Evolutionary conservation across 1,139 yeast genomes (phyloP).

Genomic region (Pichia sp.): DNA sequence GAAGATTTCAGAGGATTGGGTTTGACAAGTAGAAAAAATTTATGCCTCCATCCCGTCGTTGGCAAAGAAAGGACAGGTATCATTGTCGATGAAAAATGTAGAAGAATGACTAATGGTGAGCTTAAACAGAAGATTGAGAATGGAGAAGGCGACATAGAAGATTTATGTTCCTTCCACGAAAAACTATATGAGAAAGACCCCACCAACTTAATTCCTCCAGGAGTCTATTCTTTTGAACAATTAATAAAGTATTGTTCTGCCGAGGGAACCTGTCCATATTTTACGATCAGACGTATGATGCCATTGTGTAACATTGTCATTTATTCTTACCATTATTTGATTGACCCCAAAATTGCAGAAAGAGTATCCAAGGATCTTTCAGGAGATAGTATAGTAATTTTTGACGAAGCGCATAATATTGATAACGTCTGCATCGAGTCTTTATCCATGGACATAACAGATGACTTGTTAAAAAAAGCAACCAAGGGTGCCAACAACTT

Average conservation of each 20-base stretch:
- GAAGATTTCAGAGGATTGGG: slow-evolving; percentile 95
- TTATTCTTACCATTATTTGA: slow-evolving; percentile 90
- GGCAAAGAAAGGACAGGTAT: slow-evolving; percentile 88
- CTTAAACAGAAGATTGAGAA: slow-evolving; percentile 62
- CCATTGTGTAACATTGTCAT: slow-evolving; percentile 91
- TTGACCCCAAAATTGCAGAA: slow-evolving; percentile 96
- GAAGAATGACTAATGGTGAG: slow-evolving; percentile 91
- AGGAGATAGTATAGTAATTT: slow-evolving; percentile 87
- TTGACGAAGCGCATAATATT: slow-evolving; percentile 97
- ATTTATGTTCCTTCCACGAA: slow-evolving; percentile 83
- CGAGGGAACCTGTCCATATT: slow-evolving; percentile 87
- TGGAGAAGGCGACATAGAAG: slow-evolving; percentile 54
- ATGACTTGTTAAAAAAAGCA: slow-evolving; percentile 75
- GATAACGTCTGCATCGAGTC: slow-evolving; percentile 98
- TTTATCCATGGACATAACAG: slow-evolving; percentile 79
- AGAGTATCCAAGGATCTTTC: slow-evolving; percentile 89
- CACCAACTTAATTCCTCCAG: slow-evolving; percentile 81
- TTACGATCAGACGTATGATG: slow-evolving; percentile 97
- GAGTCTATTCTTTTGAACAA: slow-evolving; percentile 90
- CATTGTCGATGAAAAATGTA: slow-evolving; percentile 92
- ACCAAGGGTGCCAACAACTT: slow-evolving; percentile 77
- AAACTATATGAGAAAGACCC: slow-evolving; percentile 82
- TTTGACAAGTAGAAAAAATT: slow-evolving; percentile 85
- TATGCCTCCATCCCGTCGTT: slow-evolving; percentile 86
- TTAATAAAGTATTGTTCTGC: slow-evolving; percentile 71